Conservation (phyloP, 2,329 filamentous ascomycete species). For the Zelopaecilomyces penicillatus region DNA sequence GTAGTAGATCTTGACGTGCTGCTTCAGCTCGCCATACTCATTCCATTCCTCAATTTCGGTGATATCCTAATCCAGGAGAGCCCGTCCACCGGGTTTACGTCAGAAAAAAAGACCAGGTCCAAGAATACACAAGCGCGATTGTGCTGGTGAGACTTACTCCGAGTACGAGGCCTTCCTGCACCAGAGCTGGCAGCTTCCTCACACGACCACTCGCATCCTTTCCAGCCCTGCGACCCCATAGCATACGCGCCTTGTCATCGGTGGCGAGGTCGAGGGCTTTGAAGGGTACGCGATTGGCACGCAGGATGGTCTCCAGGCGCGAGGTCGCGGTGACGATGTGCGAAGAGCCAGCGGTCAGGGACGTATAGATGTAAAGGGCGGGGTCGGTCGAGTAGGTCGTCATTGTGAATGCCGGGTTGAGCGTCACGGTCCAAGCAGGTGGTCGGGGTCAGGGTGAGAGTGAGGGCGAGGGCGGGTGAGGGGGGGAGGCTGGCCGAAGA, state of each 20-base stretch:
- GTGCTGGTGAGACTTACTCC: constrained; percentile 56
- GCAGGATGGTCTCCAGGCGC: constrained; percentile 90
- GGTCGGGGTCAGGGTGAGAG: no score
- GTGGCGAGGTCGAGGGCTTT: constrained; percentile 86
- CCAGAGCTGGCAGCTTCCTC: constrained; percentile 79
- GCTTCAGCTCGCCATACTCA: constrained; percentile 90
- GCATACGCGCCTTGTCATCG: constrained; percentile 76
- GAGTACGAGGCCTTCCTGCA: constrained; percentile 78
- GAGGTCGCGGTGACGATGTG: constrained; percentile 96
- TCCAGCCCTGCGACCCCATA: constrained; percentile 78
- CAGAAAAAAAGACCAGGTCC: not conserved
- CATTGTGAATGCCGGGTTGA: constrained; percentile 16
- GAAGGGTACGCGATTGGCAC: constrained; percentile 90
- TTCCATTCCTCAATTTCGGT: constrained; percentile 98
- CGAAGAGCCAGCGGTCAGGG: constrained; percentile 86
- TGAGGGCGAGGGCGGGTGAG: no score
- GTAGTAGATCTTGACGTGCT: constrained; percentile 66
- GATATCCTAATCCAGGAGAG: constrained; percentile 55
- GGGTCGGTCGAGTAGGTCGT: constrained; percentile 51
- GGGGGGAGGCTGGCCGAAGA: no score
- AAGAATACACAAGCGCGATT: not conserved
- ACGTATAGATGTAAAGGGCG: constrained; percentile 89
- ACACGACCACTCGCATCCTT: constrained; percentile 53
- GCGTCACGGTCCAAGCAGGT: no score
- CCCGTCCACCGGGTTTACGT: not conserved